These are phyloP conservation scores for Metschnikowia anglica DNA, from an alignment of 805 yeast species.

Conservation along the genomic window DNA sequence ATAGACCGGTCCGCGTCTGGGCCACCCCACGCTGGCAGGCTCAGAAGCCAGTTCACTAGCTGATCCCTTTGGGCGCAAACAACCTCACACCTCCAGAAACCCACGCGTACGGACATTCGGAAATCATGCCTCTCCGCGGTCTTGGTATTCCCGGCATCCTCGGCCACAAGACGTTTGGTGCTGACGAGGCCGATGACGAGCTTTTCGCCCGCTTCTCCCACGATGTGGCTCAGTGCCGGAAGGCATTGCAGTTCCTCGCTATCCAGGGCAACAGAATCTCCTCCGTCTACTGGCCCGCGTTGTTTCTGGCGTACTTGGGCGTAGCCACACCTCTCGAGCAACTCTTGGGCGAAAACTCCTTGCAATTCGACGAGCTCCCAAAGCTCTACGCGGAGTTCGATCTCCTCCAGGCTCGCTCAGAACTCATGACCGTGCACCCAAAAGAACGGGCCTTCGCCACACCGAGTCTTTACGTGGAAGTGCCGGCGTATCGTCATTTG, in stretches of 20 bases:
- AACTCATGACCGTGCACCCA: slow-evolving; percentile 36
- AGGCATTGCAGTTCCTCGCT: slow-evolving; percentile 44
- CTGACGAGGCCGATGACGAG: slow-evolving; percentile 12
- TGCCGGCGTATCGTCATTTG: slow-evolving; percentile 26
- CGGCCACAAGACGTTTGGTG: not conserved
- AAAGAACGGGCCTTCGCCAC: slow-evolving; percentile 30
- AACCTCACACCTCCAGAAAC: too few species aligned
- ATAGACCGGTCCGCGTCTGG: too few species aligned
- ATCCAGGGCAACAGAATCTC: slow-evolving; percentile 27
- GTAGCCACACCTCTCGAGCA: slow-evolving; percentile 28
- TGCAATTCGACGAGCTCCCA: slow-evolving; percentile 36
- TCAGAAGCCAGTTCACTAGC: too few species aligned
- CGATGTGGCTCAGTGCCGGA: slow-evolving; percentile 45
- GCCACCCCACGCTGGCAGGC: too few species aligned
- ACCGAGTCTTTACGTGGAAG: slow-evolving; percentile 20
- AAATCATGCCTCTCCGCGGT: too few species aligned
- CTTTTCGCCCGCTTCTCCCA: slow-evolving; percentile 22
- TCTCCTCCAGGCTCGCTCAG: slow-evolving; percentile 17
- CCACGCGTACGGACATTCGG: too few species aligned
- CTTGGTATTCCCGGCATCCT: too few species aligned
- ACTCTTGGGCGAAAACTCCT: slow-evolving; percentile 36
- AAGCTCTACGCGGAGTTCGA: slow-evolving; percentile 33
- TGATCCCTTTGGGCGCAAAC: too few species aligned
- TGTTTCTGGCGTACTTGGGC: slow-evolving; percentile 35
- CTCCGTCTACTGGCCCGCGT: slow-evolving; percentile 27